Percentiles rank a stretch among this genome's conserved stretches.
Conservation (phyloP, 495 filamentous ascomycete genomes). For the Rhypophila decipiens region DNA sequence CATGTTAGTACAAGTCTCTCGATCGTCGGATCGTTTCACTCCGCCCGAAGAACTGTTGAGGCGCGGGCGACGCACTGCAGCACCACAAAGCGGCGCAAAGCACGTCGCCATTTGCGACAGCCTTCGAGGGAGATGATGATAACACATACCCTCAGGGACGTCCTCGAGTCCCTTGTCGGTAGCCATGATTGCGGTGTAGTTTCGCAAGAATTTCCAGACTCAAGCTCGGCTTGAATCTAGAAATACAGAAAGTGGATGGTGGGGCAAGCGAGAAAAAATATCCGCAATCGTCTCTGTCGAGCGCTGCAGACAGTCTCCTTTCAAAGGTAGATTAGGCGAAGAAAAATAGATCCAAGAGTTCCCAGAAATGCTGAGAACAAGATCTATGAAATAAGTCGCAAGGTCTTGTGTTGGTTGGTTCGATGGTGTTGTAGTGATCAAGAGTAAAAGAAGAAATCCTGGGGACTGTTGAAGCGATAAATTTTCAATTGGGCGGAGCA, state of each 20-base stretch:
- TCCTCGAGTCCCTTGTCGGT: slow-evolving; percentile 94
- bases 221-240: slow-evolving; percentile 61
- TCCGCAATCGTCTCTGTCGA: slow-evolving; percentile 32
- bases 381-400: slow-evolving; percentile 22
- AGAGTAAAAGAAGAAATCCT: slow-evolving; percentile 21
- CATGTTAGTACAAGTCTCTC: slow-evolving; percentile 1
- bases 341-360: slow-evolving; percentile 37
- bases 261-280: slow-evolving; percentile 40
- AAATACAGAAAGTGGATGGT: slow-evolving; percentile 35
- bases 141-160: slow-evolving; percentile 75
- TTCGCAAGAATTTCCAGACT: slow-evolving; percentile 53
- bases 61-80: neutral
- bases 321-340: slow-evolving; percentile 30
- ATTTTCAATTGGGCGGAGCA: slow-evolving; percentile 23
- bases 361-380: slow-evolving; percentile 39
- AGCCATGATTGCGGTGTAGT: slow-evolving; percentile 84
- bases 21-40: neutral
- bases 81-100: neutral
- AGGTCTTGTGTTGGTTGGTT: slow-evolving; percentile 25
- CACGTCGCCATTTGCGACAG: neutral
- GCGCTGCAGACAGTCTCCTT: slow-evolving; percentile 28
- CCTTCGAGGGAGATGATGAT: neutral
- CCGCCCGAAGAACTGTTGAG: neutral
- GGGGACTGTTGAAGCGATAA: slow-evolving; percentile 13
- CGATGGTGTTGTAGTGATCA: slow-evolving; percentile 23